Evolutionary conservation across 2,329 filamentous ascomycete genomes (phyloP).

Genomic region (Beauveria sp.): DNA sequence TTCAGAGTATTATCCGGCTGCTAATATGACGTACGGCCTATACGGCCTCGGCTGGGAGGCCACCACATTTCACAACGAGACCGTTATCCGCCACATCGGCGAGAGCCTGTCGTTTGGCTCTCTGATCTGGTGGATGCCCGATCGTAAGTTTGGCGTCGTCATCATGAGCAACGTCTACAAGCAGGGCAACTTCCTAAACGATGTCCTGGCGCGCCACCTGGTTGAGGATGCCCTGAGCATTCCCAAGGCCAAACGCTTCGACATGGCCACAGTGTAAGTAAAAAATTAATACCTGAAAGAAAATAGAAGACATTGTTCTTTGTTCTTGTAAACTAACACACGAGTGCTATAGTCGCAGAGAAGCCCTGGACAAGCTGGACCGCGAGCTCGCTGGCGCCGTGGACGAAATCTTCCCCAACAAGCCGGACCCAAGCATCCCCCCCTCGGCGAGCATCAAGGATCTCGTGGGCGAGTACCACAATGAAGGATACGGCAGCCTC

Average conservation of each 20-base stretch:
- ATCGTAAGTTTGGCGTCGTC: background rate
- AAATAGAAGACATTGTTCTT: too few species aligned
- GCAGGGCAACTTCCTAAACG: background rate
- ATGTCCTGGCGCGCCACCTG: background rate
- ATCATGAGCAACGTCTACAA: background rate
- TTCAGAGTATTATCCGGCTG: fast-evolving
- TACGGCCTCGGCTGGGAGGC: background rate
- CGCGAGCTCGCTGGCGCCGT: background rate
- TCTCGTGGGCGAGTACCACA: background rate
- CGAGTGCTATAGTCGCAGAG: background rate
- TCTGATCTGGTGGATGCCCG: background rate
- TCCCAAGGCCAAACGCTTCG: background rate
- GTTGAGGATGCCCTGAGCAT: background rate
- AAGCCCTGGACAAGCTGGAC: background rate
- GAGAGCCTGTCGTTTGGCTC: background rate
- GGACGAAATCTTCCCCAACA: background rate
- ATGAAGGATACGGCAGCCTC: background rate
- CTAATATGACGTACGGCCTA: background rate
- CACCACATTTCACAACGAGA: background rate
- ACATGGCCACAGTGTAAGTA: background rate
- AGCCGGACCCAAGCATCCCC: background rate
- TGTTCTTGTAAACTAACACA: too few species aligned
- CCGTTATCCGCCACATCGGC: background rate
- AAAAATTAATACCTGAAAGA: background rate
- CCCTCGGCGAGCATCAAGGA: background rate